phyloP scores from a whole-genome alignment of 345 rosid species.

The Dimocarpus longan region DNA sequence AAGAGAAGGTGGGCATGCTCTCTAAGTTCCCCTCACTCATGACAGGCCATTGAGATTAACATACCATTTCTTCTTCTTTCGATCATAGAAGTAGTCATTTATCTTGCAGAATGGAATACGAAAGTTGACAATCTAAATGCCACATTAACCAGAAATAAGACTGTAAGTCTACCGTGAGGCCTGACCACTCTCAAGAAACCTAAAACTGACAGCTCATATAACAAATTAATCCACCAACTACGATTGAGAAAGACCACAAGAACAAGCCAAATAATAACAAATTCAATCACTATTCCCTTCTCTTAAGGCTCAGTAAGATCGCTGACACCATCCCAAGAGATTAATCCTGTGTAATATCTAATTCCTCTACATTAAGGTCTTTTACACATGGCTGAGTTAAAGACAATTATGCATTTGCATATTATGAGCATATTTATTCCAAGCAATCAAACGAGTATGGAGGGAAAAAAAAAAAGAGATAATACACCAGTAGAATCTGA shows the following conservation, averaged over 20 bases:
- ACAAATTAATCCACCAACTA: not conserved
- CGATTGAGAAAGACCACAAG: not conserved
- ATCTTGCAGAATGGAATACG: not conserved
- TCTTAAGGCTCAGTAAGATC: not conserved
- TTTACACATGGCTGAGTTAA: not conserved
- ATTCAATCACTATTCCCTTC: not conserved
- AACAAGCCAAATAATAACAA: conserved; percentile 2
- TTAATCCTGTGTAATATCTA: not conserved
- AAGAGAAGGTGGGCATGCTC: no score
- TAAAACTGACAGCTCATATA: not conserved
- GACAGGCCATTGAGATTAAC: no score
- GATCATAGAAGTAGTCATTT: no score
- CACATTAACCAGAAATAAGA: not conserved
- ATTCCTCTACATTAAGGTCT: not conserved
- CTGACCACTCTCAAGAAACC: conserved; percentile 6
- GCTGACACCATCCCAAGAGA: not conserved
- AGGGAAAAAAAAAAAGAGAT: not conserved
- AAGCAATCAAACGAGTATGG: not conserved
- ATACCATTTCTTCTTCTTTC: no score
- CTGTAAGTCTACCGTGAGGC: not conserved
- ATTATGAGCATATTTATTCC: not conserved
- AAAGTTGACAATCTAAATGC: not conserved
- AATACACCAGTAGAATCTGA: not conserved
- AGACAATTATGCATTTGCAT: not conserved
- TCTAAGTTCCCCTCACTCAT: no score